Evolutionary conservation across 192 early-diverging fungal species (phyloP).

Genomic region (Mortierella antarctica): DNA sequence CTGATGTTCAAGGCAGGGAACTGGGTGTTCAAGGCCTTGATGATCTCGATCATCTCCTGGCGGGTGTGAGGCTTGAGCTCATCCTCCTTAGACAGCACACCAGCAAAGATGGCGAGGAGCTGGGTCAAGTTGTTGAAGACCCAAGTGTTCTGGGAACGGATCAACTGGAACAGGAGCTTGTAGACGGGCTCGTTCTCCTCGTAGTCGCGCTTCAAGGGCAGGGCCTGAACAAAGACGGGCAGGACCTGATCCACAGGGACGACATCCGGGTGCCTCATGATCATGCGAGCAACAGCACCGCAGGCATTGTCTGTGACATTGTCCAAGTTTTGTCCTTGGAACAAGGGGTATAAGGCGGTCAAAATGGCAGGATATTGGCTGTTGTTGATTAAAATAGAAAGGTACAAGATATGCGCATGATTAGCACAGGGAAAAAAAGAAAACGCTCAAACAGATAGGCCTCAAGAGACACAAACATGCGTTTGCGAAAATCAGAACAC

Average conservation of each 20-base stretch:
- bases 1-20: constrained; percentile 45
- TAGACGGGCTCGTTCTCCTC: constrained; percentile 84
- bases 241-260: constrained; percentile 79
- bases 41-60: constrained; percentile 66
- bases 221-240: constrained; percentile 69
- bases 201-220: constrained; percentile 82
- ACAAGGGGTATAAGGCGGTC: constrained; percentile 71
- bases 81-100: constrained; percentile 66
- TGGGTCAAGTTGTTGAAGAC: constrained; percentile 61
- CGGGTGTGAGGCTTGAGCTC: constrained; percentile 68
- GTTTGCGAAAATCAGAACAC: constrained; percentile 4
- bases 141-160: constrained; percentile 66
- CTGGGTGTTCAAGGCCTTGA: constrained; percentile 59
- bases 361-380: constrained; percentile 73
- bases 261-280: constrained; percentile 73
- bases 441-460: background rate
- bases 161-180: constrained; percentile 73
- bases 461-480: background rate
- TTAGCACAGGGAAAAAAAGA: background rate
- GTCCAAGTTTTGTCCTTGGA: constrained; percentile 61
- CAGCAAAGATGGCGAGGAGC: constrained; percentile 66
- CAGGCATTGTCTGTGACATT: constrained; percentile 81
- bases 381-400: background rate
- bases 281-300: constrained; percentile 82
- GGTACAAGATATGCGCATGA: background rate